A percentile compares a stretch with the other conserved stretches of the same genome.
Evolutionary conservation across 2,329 filamentous ascomycete genomes (phyloP).

Genomic region (Calonectria hongkongensis): DNA sequence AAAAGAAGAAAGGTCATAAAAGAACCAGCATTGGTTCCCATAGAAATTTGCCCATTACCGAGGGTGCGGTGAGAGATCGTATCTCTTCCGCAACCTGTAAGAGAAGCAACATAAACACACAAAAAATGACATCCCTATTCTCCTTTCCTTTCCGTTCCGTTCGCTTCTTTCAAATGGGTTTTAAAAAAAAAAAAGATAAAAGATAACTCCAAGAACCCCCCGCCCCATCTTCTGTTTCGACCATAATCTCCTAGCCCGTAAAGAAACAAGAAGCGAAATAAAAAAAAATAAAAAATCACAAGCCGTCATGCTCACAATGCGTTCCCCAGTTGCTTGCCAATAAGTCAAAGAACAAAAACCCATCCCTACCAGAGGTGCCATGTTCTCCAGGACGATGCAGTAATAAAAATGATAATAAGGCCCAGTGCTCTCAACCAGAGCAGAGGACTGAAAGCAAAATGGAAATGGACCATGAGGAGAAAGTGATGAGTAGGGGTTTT

Average conservation of each 20-base stretch:
- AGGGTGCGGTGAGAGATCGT: neutral
- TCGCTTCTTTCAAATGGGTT: neutral
- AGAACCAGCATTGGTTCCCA: neutral
- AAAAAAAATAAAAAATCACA: neutral
- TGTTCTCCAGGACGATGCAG: slow-evolving; percentile 34
- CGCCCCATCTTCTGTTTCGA: neutral
- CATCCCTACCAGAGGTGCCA: neutral
- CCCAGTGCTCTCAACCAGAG: neutral
- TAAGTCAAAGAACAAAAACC: neutral
- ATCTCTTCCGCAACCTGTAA: slow-evolving; percentile 10
- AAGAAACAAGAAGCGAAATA: slow-evolving; percentile 1
- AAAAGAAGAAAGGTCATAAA: neutral
- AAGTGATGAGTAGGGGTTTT: neutral
- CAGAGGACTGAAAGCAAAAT: neutral
- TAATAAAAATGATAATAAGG: slow-evolving; percentile 5
- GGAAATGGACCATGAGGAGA: slow-evolving; percentile 8
- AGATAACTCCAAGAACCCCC: slow-evolving; percentile 28
- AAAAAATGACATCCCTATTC: slow-evolving; percentile 1
- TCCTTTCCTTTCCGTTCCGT: slow-evolving; percentile 5
- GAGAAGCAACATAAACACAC: slow-evolving; percentile 2
- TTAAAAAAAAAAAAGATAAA: neutral
- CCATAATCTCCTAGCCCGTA: slow-evolving; percentile 25
- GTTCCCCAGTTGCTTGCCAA: slow-evolving; percentile 5
- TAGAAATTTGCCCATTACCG: neutral
- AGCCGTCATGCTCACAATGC: slow-evolving; percentile 6